Evolutionary conservation across 345 rosid species (phyloP), one percentile per base, ranked within the genome.

Genomic region (Murraya koenigii): DNA sequence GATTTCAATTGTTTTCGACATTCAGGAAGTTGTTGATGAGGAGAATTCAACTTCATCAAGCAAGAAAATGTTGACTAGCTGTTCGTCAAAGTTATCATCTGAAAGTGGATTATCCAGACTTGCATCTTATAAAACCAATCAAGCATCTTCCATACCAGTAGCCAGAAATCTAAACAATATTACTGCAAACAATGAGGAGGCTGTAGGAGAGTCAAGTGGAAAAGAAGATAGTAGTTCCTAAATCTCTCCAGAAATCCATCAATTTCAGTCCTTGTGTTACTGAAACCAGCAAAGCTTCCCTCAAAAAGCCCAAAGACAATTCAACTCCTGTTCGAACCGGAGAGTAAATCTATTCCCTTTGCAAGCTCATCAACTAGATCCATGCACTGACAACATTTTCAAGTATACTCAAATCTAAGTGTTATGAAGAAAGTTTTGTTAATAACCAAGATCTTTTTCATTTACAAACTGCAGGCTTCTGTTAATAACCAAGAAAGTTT

Each of bases 391-490:
- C 62, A 38, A n/a, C 54, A 38, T 25, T 20, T 33, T 65, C 26
- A 35, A 65, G 33, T 22, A 25, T 47, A 7, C 32, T 25, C 52
- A 17, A 41, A 25, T 58, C 28, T 26, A 68, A 55, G 25, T 65
- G 71, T 66, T 41, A 14, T 30, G 58, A 32, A 59, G 32, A 35
- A 28, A 44, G 49, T 44, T 44, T 19, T 67, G 25, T 25, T 54
- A 39, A 69, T 28, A 52, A 74, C 28, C 22, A 47, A 68, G 80
- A 60, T 55, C 41, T 62, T 5, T 66, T 77, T 15, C 38, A 15
- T 79, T 71, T 59, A 63, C 76, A 55, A 79, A 71, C 33, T 75
- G 80, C 74, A 93, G 94, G 90, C 84, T 69, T 86, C 93, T 74
- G 73, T 78, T 82, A 62, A 55, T 72, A n/a, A n/a, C n/a, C n/a